Evolutionary conservation across 176 grass and related monocot species (phyloP).

Genomic region (Triticum dicoccoides): DNA sequence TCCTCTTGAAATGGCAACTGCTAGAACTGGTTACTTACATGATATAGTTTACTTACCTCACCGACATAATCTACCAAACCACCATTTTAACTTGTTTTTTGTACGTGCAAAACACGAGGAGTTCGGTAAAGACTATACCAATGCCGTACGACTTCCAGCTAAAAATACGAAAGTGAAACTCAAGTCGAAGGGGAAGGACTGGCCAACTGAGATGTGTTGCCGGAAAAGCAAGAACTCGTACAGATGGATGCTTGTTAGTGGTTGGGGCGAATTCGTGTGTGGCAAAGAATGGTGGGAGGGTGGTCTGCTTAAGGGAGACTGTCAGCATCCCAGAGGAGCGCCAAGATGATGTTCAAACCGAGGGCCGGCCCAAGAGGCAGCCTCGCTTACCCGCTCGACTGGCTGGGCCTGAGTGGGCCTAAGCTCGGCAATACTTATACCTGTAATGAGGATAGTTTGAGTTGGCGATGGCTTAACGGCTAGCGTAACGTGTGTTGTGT

Average conservation of each 20-base stretch:
- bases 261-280: neutral
- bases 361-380: too few species aligned
- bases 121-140: neutral
- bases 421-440: too few species aligned
- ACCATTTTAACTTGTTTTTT: neutral
- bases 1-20: neutral
- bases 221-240: neutral
- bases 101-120: neutral
- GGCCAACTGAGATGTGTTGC: neutral
- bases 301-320: neutral
- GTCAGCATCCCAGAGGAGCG: too few species aligned
- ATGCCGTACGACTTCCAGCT: neutral
- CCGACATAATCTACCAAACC: neutral
- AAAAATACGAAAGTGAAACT: neutral
- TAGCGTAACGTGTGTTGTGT: too few species aligned
- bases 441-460: too few species aligned
- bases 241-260: neutral
- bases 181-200: neutral
- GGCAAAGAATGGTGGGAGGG: neutral
- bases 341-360: too few species aligned
- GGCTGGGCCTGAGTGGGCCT: too few species aligned
- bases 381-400: too few species aligned
- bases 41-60: neutral
- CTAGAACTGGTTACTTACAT: neutral
- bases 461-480: too few species aligned